These are phyloP conservation scores for Kwoniella mangroviensis DNA, from an alignment of 768 basidiomycete genomes.

Conservation along the genomic window DNA sequence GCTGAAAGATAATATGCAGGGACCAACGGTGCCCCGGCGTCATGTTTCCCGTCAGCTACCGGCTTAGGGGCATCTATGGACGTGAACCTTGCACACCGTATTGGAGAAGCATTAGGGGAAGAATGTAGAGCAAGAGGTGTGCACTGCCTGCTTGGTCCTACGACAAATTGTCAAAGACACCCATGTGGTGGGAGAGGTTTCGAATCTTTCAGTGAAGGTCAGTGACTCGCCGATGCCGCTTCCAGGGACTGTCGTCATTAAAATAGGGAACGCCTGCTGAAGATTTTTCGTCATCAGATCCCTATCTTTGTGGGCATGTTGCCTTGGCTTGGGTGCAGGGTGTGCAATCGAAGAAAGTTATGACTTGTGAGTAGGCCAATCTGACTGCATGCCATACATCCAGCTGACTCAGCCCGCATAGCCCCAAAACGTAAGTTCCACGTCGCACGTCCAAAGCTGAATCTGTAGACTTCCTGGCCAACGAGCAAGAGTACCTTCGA, in stretches of 20 bases:
- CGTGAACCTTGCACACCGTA: conserved; percentile 61
- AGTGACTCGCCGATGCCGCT: conserved; percentile 2
- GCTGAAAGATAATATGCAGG: conserved; percentile 52
- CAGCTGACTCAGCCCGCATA: conserved; percentile 15
- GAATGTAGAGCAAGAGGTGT: conserved; percentile 64
- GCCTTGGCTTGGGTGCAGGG: conserved; percentile 75
- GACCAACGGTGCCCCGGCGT: conserved; percentile 66
- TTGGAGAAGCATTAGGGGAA: conserved; percentile 65
- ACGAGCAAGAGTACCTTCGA: conserved; percentile 81
- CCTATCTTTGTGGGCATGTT: conserved; percentile 71
- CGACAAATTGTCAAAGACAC: conserved; percentile 77
- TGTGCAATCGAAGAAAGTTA: conserved; percentile 75
- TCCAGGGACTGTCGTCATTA: too few relatives aligned
- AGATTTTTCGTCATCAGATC: conserved; percentile 60
- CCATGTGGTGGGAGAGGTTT: conserved; percentile 60
- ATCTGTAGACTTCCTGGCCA: conserved; percentile 80
- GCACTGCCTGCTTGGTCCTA: conserved; percentile 69
- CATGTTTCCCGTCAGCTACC: conserved; percentile 67
- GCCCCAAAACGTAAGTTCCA: conserved; percentile 36
- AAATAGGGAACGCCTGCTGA: too few relatives aligned
- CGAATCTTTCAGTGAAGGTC: conserved; percentile 36
- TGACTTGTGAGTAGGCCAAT: conserved; percentile 58
- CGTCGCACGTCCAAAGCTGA: background rate
- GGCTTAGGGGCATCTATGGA: conserved; percentile 67
- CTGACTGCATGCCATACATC: too few relatives aligned